phyloP scores from a whole-genome alignment of 306 rosid species.

The Cucumis sativus region Cucumber_9930_V3 NC_026656.2:921001-921500 shows the following conservation, averaged over 20 bases:
- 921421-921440: conserved; percentile 51
- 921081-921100: conserved; percentile 72
- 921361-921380: conserved; percentile 29
- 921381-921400: conserved; percentile 28
- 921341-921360: conserved; percentile 23
- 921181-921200: conserved; percentile 61
- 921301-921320: conserved; percentile 18
- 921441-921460: conserved; percentile 41
- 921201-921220: conserved; percentile 68
- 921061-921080: conserved; percentile 66
- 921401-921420: conserved; percentile 40
- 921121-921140: conserved; percentile 71
- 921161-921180: conserved; percentile 76
- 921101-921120: conserved; percentile 88
- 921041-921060: conserved; percentile 85
- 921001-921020: conserved; percentile 76
- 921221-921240: conserved; percentile 85
- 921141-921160: conserved; percentile 78
- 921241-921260: conserved; percentile 76
- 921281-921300: conserved; percentile 43
- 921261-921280: conserved; percentile 67
- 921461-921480: conserved; percentile 76
- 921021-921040: conserved; percentile 67
- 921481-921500: conserved; percentile 62
- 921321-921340: conserved; percentile 33